Evolutionary conservation across 1,284 basidiomycete species (phyloP), one percentile per base, ranked within the genome.

Genomic region (Chalciporus sp.): DNA sequence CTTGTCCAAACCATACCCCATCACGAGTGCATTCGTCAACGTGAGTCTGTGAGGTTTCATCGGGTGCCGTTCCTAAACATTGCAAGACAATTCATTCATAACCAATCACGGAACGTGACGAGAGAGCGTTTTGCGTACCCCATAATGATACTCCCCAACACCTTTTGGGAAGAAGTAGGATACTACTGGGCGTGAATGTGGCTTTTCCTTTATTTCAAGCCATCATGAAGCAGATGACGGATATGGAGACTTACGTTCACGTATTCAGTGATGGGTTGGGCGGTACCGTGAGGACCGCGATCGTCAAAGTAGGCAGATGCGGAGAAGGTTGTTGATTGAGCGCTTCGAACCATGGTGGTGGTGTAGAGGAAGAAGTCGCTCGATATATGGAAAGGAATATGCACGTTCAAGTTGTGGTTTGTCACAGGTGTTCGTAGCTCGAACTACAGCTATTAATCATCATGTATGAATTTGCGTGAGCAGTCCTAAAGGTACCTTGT

Each of bases 31-130:
- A 65, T 99, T 99, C 7, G 96, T 98, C 47, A 99, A 74, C 3
- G 95, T 95, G 10, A 99, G 75, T 14, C 97, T 83, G 59, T 98
- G 94, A 1, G 96, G 96, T 69, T 98, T 97, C 96, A 99, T 99
- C 3, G 96, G 97, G 77, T 99, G 96, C 43, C 90, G 82, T 82
- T 98, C 94, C 91, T 95, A 68, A 19, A 45, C 17, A 26, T 28
- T 20, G 23, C 11, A n/a, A 68, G 17, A 45, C 17, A 26, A 31
- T 20, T 23, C 11, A n/a, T 31, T 55, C 41, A 45, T 31, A 19
- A 50, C 33, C 31, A 42, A 42, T 16, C 14, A n/a, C 29, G 4
- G 16, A 45, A 14, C 23, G 16, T 26, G 28, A 42, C 19, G 5
- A 35, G 2, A 17, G n/a, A 5, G 8, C 33, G 23, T 23, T 23